Base-by-base conservation (phyloP, 139 green algal species). In the Zygnema cylindricum region DNA sequence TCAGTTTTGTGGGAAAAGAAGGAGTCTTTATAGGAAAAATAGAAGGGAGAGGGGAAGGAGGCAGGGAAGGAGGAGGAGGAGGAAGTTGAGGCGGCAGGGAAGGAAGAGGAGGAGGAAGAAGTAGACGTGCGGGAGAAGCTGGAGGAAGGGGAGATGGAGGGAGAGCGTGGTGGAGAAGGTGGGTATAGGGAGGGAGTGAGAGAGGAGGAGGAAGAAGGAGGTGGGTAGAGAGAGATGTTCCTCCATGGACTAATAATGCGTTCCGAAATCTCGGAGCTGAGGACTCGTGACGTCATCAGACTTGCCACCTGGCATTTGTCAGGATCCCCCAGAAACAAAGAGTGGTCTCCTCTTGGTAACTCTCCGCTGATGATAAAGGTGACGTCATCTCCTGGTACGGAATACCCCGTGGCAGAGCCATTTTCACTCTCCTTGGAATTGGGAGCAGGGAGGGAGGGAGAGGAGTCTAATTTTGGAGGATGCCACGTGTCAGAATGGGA, bases 221-320 rank as follows among this genome's bases (percentile, higher is more conserved):
- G 30, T 30, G 57, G 30, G 57, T 30, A 73, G 30, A 30, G 57
- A 30, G 57, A 73, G 57, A 30, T 30, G 57, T 30, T n/a, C 30
- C 30, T 30, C 30, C 57, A 30, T 30, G 57, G 30, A 30, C 30
- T 30, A 78, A 36, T 38, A 36, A 38, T 38, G 69, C 36, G 22
- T 55, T 41, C 21, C 76, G n/a, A 41, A 43, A 41, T 41, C 76
- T 55, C 76, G 32, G 57, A n/a, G 76, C 76, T 41, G n/a, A 83
- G 36, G n/a, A 43, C 42, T 23, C n/a, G n/a, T 83, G 76, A 83
- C 55, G 0, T 83, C n/a, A 23, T 83, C 76, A 3, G n/a, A 41
- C 22, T 83, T 69, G 78, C 78, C 78, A 85, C 78, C 40, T 69
- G 78, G 69, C 78, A 55, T 43, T 35, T 41, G 78, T 63, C 49